phyloP scores from a whole-genome alignment of 129 eudicot species.

The Centrapalus pauciflorus region DNA sequence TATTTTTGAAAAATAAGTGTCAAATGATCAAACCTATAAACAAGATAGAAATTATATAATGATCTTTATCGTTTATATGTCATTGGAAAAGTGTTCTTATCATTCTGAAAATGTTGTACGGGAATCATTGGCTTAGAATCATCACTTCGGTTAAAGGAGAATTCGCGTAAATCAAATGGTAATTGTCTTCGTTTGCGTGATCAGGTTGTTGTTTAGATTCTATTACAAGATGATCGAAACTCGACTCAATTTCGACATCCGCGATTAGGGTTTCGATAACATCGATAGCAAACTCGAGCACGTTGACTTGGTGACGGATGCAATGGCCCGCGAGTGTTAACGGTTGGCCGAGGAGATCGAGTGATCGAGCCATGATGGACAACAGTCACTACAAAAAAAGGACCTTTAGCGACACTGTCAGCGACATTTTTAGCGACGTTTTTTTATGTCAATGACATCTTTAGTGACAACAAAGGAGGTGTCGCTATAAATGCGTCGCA shows the following conservation, averaged over 20 bases:
- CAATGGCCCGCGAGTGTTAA: constrained; percentile 31
- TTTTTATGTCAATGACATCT: no score
- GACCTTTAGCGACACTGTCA: no score
- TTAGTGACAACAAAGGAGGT: no score
- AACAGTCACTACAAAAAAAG: no score
- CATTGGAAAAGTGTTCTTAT: no score
- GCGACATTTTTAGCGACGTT: no score
- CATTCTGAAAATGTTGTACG: constrained; percentile 36
- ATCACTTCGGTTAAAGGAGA: constrained; percentile 27
- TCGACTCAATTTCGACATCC: constrained; percentile 2
- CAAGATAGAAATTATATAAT: no score
- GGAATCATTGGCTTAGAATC: constrained; percentile 41
- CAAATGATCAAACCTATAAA: no score
- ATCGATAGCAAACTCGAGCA: constrained; percentile 51
- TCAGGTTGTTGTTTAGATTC: constrained; percentile 14
- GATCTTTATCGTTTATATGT: no score
- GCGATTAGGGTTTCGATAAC: constrained; percentile 24
- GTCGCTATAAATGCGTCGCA: no score
- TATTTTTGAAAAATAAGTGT: no score
- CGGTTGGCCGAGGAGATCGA: constrained; percentile 27
- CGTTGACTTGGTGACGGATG: constrained; percentile 44
- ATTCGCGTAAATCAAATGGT: constrained; percentile 16
- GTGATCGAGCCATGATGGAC: no score
- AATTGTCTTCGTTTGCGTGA: background rate
- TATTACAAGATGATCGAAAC: background rate